Conservation (phyloP, 495 filamentous ascomycete genomes). For the Xylaria telfairii region DNA sequence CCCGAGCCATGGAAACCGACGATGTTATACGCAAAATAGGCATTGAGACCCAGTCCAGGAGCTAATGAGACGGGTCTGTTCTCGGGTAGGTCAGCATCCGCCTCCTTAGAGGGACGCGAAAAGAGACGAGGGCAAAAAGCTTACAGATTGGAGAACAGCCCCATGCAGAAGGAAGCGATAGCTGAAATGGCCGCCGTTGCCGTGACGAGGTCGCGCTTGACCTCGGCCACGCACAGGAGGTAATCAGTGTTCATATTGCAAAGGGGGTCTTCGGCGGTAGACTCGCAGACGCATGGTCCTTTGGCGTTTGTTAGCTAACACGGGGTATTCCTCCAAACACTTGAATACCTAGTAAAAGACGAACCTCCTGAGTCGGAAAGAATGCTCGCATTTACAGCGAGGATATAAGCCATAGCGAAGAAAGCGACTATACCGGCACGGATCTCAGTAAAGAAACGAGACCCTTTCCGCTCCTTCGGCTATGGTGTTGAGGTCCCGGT, state of each 20-base stretch:
- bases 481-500: constrained; percentile 43
- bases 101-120: background rate
- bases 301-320: constrained; percentile 33
- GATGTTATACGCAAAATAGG: constrained; percentile 83
- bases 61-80: constrained; percentile 75
- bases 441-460: constrained; percentile 79
- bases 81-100: constrained; percentile 11
- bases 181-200: constrained; percentile 80
- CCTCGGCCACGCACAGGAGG: constrained; percentile 56
- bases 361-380: constrained; percentile 57
- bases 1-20: constrained; percentile 75
- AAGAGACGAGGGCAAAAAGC: background rate
- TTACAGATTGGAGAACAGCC: constrained; percentile 67
- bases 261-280: constrained; percentile 48
- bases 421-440: constrained; percentile 81
- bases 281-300: constrained; percentile 75
- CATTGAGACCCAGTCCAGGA: constrained; percentile 84
- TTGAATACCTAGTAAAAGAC: constrained; percentile 12
- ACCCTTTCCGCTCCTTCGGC: constrained; percentile 71
- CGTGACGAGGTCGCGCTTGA: constrained; percentile 79
- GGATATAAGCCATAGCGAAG: constrained; percentile 86
- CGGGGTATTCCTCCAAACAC: background rate
- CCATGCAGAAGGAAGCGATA: constrained; percentile 74
- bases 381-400: constrained; percentile 74
- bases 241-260: constrained; percentile 65